These are phyloP conservation scores for Fusarium papillatum DNA, from an alignment of 2,329 filamentous ascomycete species.

Conservation along the genomic window DNA sequence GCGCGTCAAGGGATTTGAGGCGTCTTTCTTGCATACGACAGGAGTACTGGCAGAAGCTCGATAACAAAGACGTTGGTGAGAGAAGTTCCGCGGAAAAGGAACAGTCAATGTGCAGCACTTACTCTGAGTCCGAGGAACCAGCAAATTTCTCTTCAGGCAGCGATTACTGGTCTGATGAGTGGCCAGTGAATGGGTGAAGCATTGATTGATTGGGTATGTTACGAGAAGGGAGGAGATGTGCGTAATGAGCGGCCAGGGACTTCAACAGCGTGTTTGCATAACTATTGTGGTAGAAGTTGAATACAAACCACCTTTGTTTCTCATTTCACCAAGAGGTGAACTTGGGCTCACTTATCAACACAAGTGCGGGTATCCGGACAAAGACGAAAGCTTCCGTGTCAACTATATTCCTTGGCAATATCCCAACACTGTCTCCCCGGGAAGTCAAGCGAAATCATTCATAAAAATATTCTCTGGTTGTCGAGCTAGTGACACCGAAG, in stretches of 20 bases:
- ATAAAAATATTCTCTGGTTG: neutral
- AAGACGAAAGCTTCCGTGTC: neutral
- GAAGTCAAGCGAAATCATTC: neutral
- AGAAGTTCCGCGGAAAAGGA: neutral
- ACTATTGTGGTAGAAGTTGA: neutral
- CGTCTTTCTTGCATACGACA: neutral
- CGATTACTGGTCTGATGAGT: neutral
- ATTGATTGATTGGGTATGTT: neutral
- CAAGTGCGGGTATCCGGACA: neutral
- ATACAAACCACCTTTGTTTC: neutral
- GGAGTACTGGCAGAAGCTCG: neutral
- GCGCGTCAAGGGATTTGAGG: neutral
- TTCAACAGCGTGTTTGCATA: neutral
- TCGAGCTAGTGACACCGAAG: too few relatives aligned
- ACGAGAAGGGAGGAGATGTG: neutral
- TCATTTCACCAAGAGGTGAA: neutral
- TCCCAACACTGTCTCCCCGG: too few relatives aligned
- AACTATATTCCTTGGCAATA: neutral
- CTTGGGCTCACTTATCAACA: neutral
- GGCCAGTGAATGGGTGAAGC: neutral
- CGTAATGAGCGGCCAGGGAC: neutral
- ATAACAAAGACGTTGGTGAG: neutral
- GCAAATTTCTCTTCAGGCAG: neutral
- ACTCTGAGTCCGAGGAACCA: neutral
- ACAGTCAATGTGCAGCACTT: neutral